Conservation (phyloP, 768 basidiomycete species). For the Lenzites betulinus region DNA sequence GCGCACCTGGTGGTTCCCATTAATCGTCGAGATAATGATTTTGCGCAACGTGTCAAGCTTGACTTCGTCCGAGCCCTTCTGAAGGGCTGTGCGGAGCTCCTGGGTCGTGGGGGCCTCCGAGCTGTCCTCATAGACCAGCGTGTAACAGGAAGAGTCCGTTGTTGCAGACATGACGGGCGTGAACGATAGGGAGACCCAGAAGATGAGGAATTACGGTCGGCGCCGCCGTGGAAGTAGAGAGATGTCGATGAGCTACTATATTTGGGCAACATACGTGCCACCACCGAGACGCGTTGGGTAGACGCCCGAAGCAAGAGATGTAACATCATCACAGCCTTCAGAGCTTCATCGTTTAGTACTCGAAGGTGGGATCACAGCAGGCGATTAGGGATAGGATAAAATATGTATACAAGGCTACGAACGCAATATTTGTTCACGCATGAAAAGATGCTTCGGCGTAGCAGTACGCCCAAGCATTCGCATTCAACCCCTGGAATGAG, state of each 20-base stretch:
- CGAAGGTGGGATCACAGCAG: too few species aligned
- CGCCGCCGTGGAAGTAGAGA: conserved; percentile 22
- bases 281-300: conserved; percentile 7
- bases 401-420: not conserved
- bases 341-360: too few species aligned
- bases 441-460: not conserved
- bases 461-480: too few species aligned
- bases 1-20: conserved; percentile 88
- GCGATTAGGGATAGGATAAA: too few species aligned
- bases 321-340: not conserved
- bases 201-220: conserved; percentile 8
- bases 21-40: conserved; percentile 92
- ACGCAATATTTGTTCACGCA: not conserved
- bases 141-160: conserved; percentile 72
- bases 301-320: not conserved
- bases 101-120: conserved; percentile 76
- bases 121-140: conserved; percentile 72
- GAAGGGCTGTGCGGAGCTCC: conserved; percentile 79
- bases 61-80: conserved; percentile 96
- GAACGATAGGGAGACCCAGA: conserved; percentile 8
- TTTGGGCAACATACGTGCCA: conserved; percentile 18
- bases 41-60: conserved; percentile 94
- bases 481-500: too few species aligned
- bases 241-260: conserved; percentile 23
- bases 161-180: conserved; percentile 33